A percentile compares a stretch with the other conserved stretches of the same genome.
phyloP scores from a whole-genome alignment of 1,284 basidiomycete species.

The Cutaneotrichosporon spelunceum region DNA sequence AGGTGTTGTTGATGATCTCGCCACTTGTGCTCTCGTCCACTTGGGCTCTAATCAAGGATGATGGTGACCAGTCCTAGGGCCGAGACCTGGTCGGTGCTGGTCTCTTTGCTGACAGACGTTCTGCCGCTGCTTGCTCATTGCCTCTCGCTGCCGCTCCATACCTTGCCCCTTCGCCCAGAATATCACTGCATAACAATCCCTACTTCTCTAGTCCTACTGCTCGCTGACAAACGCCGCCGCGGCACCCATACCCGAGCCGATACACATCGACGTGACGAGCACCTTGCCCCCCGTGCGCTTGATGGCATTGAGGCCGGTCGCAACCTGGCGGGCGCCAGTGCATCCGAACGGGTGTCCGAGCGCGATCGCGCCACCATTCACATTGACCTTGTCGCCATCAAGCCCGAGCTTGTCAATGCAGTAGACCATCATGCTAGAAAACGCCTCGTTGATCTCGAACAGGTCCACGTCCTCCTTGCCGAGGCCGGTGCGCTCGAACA shows the following conservation, averaged over 20 bases:
- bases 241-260: slow-evolving; percentile 78
- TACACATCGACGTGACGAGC: slow-evolving; percentile 93
- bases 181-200: too few species aligned
- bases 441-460: slow-evolving; percentile 82
- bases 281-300: slow-evolving; percentile 74
- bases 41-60: too few species aligned
- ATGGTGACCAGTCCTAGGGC: too few species aligned
- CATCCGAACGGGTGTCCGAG: slow-evolving; percentile 68
- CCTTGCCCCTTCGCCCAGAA: too few species aligned
- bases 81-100: too few species aligned
- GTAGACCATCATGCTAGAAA: slow-evolving; percentile 78
- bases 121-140: too few species aligned
- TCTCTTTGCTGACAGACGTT: too few species aligned
- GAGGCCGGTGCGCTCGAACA: slow-evolving; percentile 65
- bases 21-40: too few species aligned
- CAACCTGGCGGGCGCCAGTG: slow-evolving; percentile 83
- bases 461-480: slow-evolving; percentile 73
- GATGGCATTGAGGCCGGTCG: slow-evolving; percentile 80
- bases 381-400: slow-evolving; percentile 75
- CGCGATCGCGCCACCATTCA: slow-evolving; percentile 86
- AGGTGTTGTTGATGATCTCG: too few species aligned
- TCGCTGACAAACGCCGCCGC: slow-evolving; percentile 54
- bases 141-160: too few species aligned
- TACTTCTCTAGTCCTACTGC: slow-evolving; percentile 31
- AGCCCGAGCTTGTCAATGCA: slow-evolving; percentile 66